Base-by-base conservation (phyloP, 495 filamentous ascomycete genomes). In the Lentithecium fluviatile region DNA sequence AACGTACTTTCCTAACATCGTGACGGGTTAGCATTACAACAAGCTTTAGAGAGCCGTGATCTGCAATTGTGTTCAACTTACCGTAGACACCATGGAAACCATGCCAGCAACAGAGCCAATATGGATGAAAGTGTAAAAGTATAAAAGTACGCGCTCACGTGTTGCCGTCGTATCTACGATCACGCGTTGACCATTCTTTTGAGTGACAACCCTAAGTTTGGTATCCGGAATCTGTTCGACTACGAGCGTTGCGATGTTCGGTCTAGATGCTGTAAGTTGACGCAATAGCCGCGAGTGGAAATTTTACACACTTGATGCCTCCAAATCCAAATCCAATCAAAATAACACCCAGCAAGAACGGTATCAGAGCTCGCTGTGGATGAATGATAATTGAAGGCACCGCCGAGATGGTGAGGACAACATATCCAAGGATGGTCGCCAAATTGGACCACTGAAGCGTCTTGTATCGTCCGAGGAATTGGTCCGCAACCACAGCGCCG, bases 191-290 rank as follows among this genome's bases (percentile, higher is more conserved):
- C 63, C 63, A 4, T 32, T 26, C 32, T 56, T 56, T 23, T 75
- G 70, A 17, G 20, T 43, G 6, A n/a, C 43, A 45, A 66, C 46
- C 13, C 24, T 8, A 20, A 50, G 17, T 42, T 68, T 71, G 12
- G 74, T 74, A 19, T 74, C 69, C 12, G 72, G 74, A 42, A 77
- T 70, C 62, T 84, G 81, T 62, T 85, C 82, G 34, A 75, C 78
- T 37, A 85, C 79, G 56, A 85, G 75, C 10, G 82, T 81, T 29
- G 78, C 79, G 61, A 85, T 79, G 62, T 85, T 85, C 50, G 82
- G 83, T 73, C 91, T 92, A 73, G 26, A 90, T 85, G 75, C 84
- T 80, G 77, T 89, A 88, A 56, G 82, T 78, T 8, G 4, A n/a
- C 20, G 26, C 17, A 23, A 13, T n/a, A 43, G 2, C 23, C 8